phyloP scores from a whole-genome alignment of 768 basidiomycete genomes.

The Lactifluus subvellereus region DNA sequence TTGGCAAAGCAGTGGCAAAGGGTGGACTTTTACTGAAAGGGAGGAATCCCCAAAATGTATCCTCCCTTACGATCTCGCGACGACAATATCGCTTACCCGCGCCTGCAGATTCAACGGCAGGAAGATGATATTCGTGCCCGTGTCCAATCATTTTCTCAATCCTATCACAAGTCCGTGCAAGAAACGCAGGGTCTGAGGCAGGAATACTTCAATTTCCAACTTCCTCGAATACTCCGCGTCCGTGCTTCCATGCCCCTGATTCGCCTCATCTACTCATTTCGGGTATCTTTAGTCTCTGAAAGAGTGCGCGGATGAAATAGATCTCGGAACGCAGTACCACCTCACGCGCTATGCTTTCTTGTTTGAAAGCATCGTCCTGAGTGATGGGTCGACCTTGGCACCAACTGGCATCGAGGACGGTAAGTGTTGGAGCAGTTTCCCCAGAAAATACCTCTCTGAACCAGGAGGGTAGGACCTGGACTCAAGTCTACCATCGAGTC shows the following conservation, averaged over 20 bases:
- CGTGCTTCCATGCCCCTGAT: constrained; percentile 32
- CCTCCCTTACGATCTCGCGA: constrained; percentile 16
- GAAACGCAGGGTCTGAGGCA: constrained; percentile 89
- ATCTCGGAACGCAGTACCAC: constrained; percentile 97
- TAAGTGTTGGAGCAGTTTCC: constrained; percentile 26
- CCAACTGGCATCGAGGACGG: constrained; percentile 61
- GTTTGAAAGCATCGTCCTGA: constrained; percentile 84
- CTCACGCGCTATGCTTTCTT: constrained; percentile 91
- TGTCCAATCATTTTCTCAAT: constrained; percentile 81
- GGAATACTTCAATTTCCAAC: constrained; percentile 96
- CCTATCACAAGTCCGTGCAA: constrained; percentile 82
- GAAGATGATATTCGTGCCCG: constrained; percentile 90
- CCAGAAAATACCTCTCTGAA: neutral
- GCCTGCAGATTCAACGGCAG: constrained; percentile 71
- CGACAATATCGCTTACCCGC: constrained; percentile 5
- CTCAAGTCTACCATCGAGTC: constrained; percentile 83
- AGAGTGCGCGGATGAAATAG: constrained; percentile 93
- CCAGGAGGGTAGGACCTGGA: constrained; percentile 48
- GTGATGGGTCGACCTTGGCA: constrained; percentile 80
- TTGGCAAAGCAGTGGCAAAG: constrained; percentile 89
- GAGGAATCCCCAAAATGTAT: constrained; percentile 84
- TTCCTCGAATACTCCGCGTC: constrained; percentile 89
- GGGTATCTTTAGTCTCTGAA: constrained; percentile 62
- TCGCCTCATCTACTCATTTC: neutral
- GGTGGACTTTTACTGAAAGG: constrained; percentile 87